Base-by-base conservation (phyloP, 202 grass and related monocot genomes). In the Setaria italica region DNA sequence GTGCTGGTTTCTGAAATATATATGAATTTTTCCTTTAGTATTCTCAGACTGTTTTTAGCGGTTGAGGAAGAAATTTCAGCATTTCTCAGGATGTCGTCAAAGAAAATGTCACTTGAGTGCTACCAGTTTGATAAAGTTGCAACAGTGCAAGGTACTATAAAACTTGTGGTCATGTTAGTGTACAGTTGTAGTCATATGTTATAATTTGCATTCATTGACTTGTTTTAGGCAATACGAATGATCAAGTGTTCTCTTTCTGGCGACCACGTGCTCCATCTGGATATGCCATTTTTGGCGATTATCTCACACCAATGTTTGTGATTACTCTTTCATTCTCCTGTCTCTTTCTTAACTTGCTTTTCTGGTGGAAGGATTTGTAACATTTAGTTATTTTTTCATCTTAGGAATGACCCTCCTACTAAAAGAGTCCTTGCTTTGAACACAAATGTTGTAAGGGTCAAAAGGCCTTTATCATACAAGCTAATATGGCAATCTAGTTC, bases 1-100 rank as follows among this genome's bases (percentile, higher is more conserved):
- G 80, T 95, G 72, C 67, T 92, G 77, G 82, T 99, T 82, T 99
- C 96, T 82, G 91, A 95, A 73, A 90, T 99, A 87, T 90, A 91
- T 90, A 94, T 99, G 93, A 99, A 99, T 87, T 99, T 95, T 78
- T 95, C 96, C 72, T 99, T 99, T 42, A 99, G 96, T 85, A 99
- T 99, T 75, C 90, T 99, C 70, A 99, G 86, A 82, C 77, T 99
- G 32, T 89, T 99, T 80, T 84, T 95, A 87, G 91, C 91, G 85
- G 88, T 99, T 19, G 90, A 99, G 88, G 93, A 99, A 92, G 96
- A 99, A 88, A 99, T 99, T 89, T 90, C 91, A 77, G 91, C 91
- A 79, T 99, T 95, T 94, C 84, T 99, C 58, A 91, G 88, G 78
- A 92, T 90, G 82, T 91, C 93, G 58, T 95, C 96, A 7, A 95